Conservation (phyloP, 805 yeast genomes). For the Starmerella powellii region DNA sequence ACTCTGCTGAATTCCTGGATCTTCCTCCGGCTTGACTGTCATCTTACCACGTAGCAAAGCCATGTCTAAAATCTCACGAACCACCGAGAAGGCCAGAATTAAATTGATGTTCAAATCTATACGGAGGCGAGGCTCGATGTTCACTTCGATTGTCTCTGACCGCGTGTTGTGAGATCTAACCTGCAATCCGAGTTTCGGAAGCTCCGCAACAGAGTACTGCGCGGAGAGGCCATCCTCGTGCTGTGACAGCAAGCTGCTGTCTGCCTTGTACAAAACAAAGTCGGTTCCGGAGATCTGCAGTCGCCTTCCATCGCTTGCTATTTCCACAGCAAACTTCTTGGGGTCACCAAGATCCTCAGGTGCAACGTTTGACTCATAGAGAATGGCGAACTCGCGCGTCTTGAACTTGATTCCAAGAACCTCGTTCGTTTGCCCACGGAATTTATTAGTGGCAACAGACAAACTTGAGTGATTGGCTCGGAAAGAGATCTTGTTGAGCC, state of each 20-base stretch:
- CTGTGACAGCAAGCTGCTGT: slow-evolving; percentile 8
- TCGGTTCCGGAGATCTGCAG: slow-evolving; percentile 8
- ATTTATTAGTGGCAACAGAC: slow-evolving; percentile 21
- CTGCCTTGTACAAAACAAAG: slow-evolving; percentile 17
- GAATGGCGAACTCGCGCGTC: slow-evolving; percentile 5
- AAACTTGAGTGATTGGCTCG: slow-evolving; percentile 8
- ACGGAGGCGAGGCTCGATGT: slow-evolving; percentile 17
- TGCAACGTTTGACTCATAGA: slow-evolving; percentile 6
- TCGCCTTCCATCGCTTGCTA: slow-evolving; percentile 20
- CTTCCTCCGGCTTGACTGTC: background rate
- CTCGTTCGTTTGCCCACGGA: slow-evolving; percentile 20
- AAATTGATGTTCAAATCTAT: slow-evolving; percentile 21
- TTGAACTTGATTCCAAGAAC: slow-evolving; percentile 19
- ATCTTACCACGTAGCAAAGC: slow-evolving; percentile 15
- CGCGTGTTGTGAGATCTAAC: slow-evolving; percentile 8
- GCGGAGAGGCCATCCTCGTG: background rate
- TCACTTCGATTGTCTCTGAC: slow-evolving; percentile 2
- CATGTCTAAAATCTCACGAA: slow-evolving; percentile 21
- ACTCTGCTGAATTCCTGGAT: no score
- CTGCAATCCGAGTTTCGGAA: slow-evolving; percentile 11
- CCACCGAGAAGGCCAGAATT: slow-evolving; percentile 22
- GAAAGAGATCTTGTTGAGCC: slow-evolving; percentile 16
- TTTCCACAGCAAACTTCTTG: background rate
- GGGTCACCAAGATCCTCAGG: background rate
- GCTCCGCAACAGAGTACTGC: slow-evolving; percentile 7